Percentiles rank a stretch among this genome's conserved stretches.
These are phyloP conservation scores for Pichia eremophila DNA, from an alignment of 805 yeast genomes.

Conservation along the genomic window DNA sequence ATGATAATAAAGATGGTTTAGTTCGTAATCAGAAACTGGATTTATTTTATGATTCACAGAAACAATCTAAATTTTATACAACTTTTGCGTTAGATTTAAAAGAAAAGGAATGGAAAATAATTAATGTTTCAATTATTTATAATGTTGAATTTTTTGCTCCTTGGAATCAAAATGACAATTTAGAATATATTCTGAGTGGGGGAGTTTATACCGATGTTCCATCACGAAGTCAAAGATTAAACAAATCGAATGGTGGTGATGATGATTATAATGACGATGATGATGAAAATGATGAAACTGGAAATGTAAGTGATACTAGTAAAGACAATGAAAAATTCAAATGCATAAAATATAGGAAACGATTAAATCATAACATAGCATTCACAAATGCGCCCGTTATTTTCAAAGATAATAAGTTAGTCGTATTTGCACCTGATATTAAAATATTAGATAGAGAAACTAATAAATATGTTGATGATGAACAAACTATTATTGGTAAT, in stretches of 20 bases:
- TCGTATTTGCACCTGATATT: constrained; percentile 6
- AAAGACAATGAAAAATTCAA: neutral
- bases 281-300: neutral
- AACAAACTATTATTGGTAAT: constrained; percentile 8
- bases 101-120: neutral
- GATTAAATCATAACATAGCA: neutral
- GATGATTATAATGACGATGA: neutral
- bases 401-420: constrained; percentile 5
- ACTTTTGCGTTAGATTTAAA: neutral
- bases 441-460: constrained; percentile 7
- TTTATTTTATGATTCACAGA: too few species aligned
- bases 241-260: neutral
- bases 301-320: neutral
- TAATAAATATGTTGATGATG: neutral
- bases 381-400: constrained; percentile 2
- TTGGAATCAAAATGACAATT: neutral
- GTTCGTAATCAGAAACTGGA: neutral
- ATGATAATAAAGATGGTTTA: neutral
- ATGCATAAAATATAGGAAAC: neutral
- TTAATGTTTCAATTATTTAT: neutral
- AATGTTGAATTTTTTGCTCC: constrained; percentile 2
- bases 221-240: neutral
- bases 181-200: constrained; percentile 1
- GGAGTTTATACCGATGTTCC: neutral
- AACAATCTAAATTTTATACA: neutral